Base-by-base conservation (phyloP, 2,329 filamentous ascomycete species). In the Neonectria faginata region DNA sequence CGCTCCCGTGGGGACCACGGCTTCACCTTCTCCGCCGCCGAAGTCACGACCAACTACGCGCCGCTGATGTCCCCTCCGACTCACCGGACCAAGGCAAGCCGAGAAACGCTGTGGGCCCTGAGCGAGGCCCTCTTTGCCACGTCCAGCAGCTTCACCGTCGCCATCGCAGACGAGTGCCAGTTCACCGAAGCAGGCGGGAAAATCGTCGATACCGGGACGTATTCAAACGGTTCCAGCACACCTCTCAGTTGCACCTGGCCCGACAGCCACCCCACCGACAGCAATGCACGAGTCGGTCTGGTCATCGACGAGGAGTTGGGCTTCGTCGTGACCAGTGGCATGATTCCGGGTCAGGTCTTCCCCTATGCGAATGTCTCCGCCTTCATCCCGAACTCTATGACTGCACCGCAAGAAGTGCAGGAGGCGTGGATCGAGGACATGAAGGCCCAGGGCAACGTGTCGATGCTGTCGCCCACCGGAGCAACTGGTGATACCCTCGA, bases 401-500 rank as follows among this genome's bases (percentile, higher is more conserved):
- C 42, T 20, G 29, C 61, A 7, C 50, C 61, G 16, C 61, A 59
- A 16, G 42, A 55, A 20, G 61, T 50, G 2, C 61, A 59, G 44
- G 56, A 53, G 14, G 61, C 42, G 33, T 64, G 61, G 61, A 48
- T 41, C 2, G 50, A 64, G 11, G 39, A 54, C 9, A 48, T 63
- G 29, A 20, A 44, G 22, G 41, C 55, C 9, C 29, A 54, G 29
- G 56, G 50, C 3, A 42, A 16, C 22, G 11, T 50, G 7, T 31
- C 50, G 14, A n/a, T 64, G 27, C 27, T 64, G 5, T 47, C 61
- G 39, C 61, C 61, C 25, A 50, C 44, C 18, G 44, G 61, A 25
- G 61, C 48, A 18, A 64, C 61, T 1, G 61, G 61, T 36, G 61
- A 64, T 3, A 64, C 61, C 60, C 61, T 64, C 8, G 61, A 64